Evolutionary conservation across 2,329 filamentous ascomycete species (phyloP), one percentile per base, ranked within the genome.

Genomic region (Macrophomina pseudophaseolina): DNA sequence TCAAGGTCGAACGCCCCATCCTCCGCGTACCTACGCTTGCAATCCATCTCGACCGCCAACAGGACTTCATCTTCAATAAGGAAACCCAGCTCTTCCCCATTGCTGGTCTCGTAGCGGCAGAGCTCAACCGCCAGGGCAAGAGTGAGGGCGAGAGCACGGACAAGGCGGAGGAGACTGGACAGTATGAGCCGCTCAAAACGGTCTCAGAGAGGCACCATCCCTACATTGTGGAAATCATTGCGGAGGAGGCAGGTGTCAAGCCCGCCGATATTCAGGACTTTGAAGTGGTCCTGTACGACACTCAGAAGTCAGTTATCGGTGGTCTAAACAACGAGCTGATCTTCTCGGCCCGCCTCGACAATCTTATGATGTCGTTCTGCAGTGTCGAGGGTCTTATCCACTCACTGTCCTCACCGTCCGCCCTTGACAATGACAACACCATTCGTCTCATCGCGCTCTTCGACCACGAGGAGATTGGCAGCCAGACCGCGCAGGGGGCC

Each of bases 391-490:
- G 92, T 66, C 84, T 99, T 66, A 93, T 98, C 73, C 86, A 90
- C 70, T 97, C 94, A 0, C 82, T 96, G 32, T 80, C 84, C 23
- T 84, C 87, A 2, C 77, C 86, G 12, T 81, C 84, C 4, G 86
- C 90, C 5, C 86, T 98, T 33, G 88, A 93, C 51, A 80, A 90
- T 28, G 94, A 97, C 74, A 83, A 87, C 3, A 90, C 88, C 18
- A 97, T 98, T 74, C 92, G 95, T 53, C 84, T 99, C n/a, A 90
- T 96, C 71, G 91, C 93, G 42, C 92, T 94, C 80, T 99, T 99
- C 78, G 95, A 99, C 77, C 94, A 99, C 81, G 95, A 99, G 80
- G 95, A 99, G 78, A 95, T 99, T 74, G 95, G 95, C 64, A 97
- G 92, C 69, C 89, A 87, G 67, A 97, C 93, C 2, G 94, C 94